Evolutionary conservation across 768 basidiomycete species (phyloP).

Genomic region (Rubroboletus satanas): DNA sequence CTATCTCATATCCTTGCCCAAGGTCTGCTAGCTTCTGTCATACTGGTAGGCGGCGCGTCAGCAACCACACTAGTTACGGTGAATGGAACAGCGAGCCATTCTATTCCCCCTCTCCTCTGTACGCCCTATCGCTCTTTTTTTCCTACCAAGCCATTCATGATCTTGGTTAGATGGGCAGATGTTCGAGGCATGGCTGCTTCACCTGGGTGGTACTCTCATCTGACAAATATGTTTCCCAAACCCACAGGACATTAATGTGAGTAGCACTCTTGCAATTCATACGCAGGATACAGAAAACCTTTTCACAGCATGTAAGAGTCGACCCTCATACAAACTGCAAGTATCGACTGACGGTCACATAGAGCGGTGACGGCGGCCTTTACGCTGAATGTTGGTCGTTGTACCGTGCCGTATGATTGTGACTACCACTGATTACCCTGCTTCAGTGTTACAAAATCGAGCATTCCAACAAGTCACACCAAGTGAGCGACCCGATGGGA

Average conservation of each 20-base stretch:
- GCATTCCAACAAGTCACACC: slow-evolving; percentile 62
- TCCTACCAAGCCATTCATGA: no score
- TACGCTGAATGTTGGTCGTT: slow-evolving; percentile 51
- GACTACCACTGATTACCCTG: neutral
- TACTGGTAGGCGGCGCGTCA: neutral
- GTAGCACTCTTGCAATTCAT: slow-evolving; percentile 6
- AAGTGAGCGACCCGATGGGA: slow-evolving; percentile 28
- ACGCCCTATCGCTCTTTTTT: neutral
- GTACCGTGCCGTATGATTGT: neutral
- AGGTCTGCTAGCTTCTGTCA: neutral
- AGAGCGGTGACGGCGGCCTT: slow-evolving; percentile 65
- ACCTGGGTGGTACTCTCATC: neutral
- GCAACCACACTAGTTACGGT: slow-evolving; percentile 37
- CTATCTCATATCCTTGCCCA: neutral
- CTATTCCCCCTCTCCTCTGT: slow-evolving; percentile 52
- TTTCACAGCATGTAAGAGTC: slow-evolving; percentile 33
- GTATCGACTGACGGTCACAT: slow-evolving; percentile 12
- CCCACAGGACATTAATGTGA: slow-evolving; percentile 55
- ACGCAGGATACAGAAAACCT: neutral
- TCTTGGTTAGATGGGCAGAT: slow-evolving; percentile 45
- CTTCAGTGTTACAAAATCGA: slow-evolving; percentile 57
- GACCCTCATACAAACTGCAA: neutral
- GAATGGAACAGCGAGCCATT: slow-evolving; percentile 45
- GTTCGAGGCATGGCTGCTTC: slow-evolving; percentile 46
- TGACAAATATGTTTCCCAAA: neutral